These are phyloP conservation scores for Edaphochlamys debaryana DNA, from an alignment of 139 green algal genomes.

Conservation along the genomic window DNA sequence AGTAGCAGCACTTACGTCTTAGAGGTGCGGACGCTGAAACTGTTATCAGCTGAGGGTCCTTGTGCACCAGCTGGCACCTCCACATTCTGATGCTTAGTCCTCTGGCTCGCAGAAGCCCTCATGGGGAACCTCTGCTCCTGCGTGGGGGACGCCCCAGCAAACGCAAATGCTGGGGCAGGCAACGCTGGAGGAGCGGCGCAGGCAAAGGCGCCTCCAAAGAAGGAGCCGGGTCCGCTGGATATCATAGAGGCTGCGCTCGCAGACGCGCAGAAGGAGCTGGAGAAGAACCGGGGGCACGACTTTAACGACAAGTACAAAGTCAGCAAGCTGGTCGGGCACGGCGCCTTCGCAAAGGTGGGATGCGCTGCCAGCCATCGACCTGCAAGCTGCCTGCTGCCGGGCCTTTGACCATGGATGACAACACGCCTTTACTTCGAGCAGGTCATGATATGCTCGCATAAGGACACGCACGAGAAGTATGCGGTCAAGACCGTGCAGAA, in stretches of 20 bases:
- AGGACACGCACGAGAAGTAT: conserved; percentile 52
- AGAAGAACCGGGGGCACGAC: conserved; percentile 27
- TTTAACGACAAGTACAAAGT: conserved; percentile 51
- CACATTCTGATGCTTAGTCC: no score
- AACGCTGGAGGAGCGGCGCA: background rate
- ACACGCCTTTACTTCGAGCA: background rate
- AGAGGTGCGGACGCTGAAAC: no score
- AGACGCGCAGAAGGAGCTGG: conserved; percentile 53
- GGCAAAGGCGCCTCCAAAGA: background rate
- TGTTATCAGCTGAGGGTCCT: no score
- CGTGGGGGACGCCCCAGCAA: background rate
- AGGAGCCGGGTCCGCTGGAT: conserved; percentile 44
- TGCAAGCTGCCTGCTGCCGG: no score
- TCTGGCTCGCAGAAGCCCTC: no score
- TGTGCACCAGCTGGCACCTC: no score
- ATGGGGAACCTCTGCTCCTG: conserved; percentile 33
- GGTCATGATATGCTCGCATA: conserved; percentile 54
- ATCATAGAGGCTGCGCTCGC: conserved; percentile 47
- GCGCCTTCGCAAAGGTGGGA: conserved; percentile 62
- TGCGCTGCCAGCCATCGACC: no score
- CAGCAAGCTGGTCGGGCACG: conserved; percentile 63
- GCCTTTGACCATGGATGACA: background rate
- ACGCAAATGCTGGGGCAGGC: background rate
- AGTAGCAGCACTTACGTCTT: no score
- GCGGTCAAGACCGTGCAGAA: conserved; percentile 65